Base-by-base conservation (phyloP, 2,329 filamentous ascomycete genomes). In the Achaetomium macrosporum region DNA sequence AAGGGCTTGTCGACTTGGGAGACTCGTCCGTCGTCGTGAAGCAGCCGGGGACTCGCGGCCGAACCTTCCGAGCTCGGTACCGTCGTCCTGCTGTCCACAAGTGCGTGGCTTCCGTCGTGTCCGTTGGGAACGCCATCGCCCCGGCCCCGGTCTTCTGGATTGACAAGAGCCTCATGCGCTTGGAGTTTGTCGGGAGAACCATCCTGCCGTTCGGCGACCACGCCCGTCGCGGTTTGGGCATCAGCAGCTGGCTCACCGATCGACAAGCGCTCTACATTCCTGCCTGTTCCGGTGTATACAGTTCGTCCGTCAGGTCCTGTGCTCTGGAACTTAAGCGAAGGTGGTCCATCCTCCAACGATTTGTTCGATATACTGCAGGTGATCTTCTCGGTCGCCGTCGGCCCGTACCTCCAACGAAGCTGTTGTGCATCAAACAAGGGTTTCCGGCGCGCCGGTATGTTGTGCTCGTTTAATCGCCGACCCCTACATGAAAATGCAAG, bases 401-500 rank as follows among this genome's bases (percentile, higher is more conserved):
- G 36, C 17, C 51, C 49, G 20, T 37, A 48, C 15, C 17, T 42
- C 25, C 31, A 44, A n/a, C 25, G 49, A 5, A 52, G 41, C 13
- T 69, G 69, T 57, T 71, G 73, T 15, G 65, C 65, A 54, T 77
- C 72, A 35, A 76, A 71, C 53, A 73, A 70, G 46, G 73, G 66
- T 57, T 69, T 68, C 52, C 72, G 74, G 57, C 75, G 73, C 51
- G 71, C 57, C 46, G 81, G 80, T 53, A 83, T 76, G 61, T 71
- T 76, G 46, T 69, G 68, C 64, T 81, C 78, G 61, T 77, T 75
- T 39, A 83, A 69, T 53, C 68, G 71, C 47, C 72, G 71, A 51
- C 74, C 71, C 66, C 76, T 78, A 63, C 40, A 57, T 15, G 15
- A 19, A 29, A 54, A 41, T n/a, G 42, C 20, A 42, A 29, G 25